These are phyloP conservation scores for Knufia fluminis DNA, from an alignment of 2,329 filamentous ascomycete species.

Conservation along the genomic window DNA sequence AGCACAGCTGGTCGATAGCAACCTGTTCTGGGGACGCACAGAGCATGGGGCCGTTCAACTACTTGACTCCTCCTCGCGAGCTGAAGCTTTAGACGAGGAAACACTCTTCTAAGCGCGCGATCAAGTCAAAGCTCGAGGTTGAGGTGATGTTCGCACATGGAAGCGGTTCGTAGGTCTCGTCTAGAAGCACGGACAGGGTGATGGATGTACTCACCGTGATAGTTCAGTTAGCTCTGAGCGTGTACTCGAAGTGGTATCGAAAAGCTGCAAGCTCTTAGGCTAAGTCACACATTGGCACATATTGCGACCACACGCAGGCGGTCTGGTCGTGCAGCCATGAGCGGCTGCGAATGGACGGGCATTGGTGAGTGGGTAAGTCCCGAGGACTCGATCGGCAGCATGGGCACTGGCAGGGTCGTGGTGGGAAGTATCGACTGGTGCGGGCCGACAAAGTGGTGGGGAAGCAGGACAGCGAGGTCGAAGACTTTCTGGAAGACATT, in stretches of 20 bases:
- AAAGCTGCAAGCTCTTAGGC: neutral
- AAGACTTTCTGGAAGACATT: neutral
- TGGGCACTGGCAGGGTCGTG: neutral
- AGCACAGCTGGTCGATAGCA: neutral
- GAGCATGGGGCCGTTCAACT: neutral
- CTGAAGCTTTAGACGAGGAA: neutral
- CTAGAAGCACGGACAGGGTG: neutral
- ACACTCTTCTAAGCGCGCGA: slow-evolving; percentile 2
- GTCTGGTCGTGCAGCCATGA: slow-evolving; percentile 3
- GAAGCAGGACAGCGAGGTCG: neutral
- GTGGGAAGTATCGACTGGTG: neutral
- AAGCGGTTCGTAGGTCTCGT: neutral
- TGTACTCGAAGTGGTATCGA: neutral
- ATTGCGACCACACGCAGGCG: neutral
- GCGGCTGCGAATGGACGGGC: neutral
- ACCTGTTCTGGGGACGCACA: slow-evolving; percentile 3
- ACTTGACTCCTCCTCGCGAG: neutral
- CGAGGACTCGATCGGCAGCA: neutral
- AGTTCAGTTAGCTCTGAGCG: neutral
- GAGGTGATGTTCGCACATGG: neutral
- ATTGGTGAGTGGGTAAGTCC: neutral
- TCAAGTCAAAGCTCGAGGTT: neutral
- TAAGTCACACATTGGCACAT: neutral
- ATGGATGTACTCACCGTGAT: slow-evolving; percentile 2
- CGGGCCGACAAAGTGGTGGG: neutral